These are phyloP conservation scores for Carex arenaria DNA, from an alignment of 202 grass and related monocot species.

Conservation along the genomic window DNA sequence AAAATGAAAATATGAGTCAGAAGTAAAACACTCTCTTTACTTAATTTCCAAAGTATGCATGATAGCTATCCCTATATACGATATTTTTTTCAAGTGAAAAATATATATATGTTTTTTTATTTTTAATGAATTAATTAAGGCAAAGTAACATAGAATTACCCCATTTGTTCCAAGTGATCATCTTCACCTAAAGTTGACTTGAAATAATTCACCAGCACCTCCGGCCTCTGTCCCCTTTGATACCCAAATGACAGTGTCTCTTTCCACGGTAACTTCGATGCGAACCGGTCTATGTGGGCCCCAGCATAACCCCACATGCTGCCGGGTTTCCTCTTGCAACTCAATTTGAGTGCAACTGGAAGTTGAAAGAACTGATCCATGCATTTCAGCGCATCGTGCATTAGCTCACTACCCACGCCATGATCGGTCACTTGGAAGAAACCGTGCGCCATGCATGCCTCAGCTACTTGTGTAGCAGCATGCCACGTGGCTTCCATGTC, in stretches of 20 bases:
- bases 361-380: slow-evolving; percentile 61
- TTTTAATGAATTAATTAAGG: no score
- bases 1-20: no score
- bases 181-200: slow-evolving; percentile 49
- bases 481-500: slow-evolving; percentile 28
- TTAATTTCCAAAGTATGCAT: no score
- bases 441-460: slow-evolving; percentile 56
- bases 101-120: no score
- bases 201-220: slow-evolving; percentile 70
- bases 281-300: slow-evolving; percentile 80
- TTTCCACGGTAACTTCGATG: slow-evolving; percentile 80
- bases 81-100: no score
- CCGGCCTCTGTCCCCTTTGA: slow-evolving; percentile 24
- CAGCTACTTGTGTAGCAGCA: slow-evolving; percentile 35
- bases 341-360: slow-evolving; percentile 51
- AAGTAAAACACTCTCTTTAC: no score
- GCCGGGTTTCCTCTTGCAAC: slow-evolving; percentile 48
- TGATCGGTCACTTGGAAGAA: slow-evolving; percentile 86
- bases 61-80: no score
- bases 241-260: slow-evolving; percentile 92
- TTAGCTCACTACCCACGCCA: slow-evolving; percentile 48
- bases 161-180: slow-evolving; percentile 36
- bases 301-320: slow-evolving; percentile 83
- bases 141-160: neutral
- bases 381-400: slow-evolving; percentile 39